Evolutionary conservation across 225 moss, liverwort and hornwort genomes (phyloP).

Genomic region (Takakia lepidozioides): DNA sequence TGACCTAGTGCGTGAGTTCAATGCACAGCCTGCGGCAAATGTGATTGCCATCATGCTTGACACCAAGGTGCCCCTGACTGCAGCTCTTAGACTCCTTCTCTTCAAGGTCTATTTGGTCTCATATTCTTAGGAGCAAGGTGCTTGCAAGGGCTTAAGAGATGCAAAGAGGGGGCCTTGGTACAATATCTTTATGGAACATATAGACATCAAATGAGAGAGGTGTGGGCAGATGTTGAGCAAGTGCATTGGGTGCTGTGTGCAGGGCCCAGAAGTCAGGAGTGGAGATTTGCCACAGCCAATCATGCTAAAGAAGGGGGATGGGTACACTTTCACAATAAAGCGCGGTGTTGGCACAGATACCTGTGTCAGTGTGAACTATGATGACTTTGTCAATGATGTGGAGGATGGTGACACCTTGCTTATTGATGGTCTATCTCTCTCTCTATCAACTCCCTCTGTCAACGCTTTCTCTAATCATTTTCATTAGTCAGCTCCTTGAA

Average conservation of each 20-base stretch:
- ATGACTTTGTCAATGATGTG: slow-evolving; percentile 91
- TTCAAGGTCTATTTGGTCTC: neutral
- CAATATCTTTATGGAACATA: too few species aligned
- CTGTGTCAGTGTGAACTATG: slow-evolving; percentile 94
- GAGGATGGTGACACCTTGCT: slow-evolving; percentile 75
- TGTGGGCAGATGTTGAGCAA: too few species aligned
- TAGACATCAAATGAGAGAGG: too few species aligned
- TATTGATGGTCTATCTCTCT: slow-evolving; percentile 57
- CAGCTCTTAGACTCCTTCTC: too few species aligned
- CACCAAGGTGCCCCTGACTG: slow-evolving; percentile 51
- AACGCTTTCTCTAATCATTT: too few species aligned
- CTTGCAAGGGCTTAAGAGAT: too few species aligned
- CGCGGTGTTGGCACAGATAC: slow-evolving; percentile 89
- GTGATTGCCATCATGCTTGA: slow-evolving; percentile 80
- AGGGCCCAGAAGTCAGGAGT: slow-evolving; percentile 94
- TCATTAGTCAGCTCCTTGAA: too few species aligned
- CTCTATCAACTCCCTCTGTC: too few species aligned
- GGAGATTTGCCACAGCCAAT: slow-evolving; percentile 89
- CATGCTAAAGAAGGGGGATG: slow-evolving; percentile 66
- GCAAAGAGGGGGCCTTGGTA: too few species aligned
- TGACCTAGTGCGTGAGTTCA: slow-evolving; percentile 72
- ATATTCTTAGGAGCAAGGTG: neutral
- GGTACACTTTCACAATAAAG: slow-evolving; percentile 81
- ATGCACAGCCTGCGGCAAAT: slow-evolving; percentile 58
- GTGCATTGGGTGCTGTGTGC: slow-evolving; percentile 5